Evolutionary conservation across 768 basidiomycete genomes (phyloP).

Genomic region (Russula brevipes): DNA sequence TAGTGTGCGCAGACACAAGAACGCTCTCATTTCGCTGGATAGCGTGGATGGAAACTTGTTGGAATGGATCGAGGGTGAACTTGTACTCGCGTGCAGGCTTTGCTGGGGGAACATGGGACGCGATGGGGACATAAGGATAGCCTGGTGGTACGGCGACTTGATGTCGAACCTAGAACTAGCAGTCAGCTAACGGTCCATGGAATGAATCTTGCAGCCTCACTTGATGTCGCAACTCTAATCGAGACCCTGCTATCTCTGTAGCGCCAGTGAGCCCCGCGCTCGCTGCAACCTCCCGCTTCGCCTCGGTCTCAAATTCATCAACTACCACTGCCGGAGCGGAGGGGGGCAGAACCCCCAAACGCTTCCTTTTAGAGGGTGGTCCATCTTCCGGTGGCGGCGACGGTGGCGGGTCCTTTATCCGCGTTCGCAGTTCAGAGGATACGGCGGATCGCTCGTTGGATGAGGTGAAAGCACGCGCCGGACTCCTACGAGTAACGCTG

Average conservation of each 20-base stretch:
- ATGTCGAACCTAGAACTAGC: constrained; percentile 66
- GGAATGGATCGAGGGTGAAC: constrained; percentile 96
- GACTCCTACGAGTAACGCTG: background rate
- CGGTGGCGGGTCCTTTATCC: constrained; percentile 4
- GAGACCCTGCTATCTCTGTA: constrained; percentile 56
- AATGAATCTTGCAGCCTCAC: constrained; percentile 35
- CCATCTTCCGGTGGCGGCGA: constrained; percentile 34
- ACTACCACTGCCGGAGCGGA: constrained; percentile 68
- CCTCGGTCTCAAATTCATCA: constrained; percentile 93
- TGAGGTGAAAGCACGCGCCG: constrained; percentile 28
- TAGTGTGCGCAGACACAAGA: constrained; percentile 96
- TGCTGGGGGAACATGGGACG: constrained; percentile 82
- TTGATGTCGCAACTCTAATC: constrained; percentile 78
- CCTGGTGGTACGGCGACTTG: constrained; percentile 94
- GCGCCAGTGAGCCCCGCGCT: constrained; percentile 80
- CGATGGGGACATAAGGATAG: constrained; percentile 87
- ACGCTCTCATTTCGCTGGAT: constrained; percentile 98
- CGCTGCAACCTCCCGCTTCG: constrained; percentile 84
- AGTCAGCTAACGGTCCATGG: background rate
- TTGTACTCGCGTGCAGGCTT: constrained; percentile 93
- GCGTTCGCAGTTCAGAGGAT: constrained; percentile 24
- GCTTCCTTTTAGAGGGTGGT: constrained; percentile 50
- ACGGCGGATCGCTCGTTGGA: constrained; percentile 45
- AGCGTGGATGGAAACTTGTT: constrained; percentile 87
- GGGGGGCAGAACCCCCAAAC: constrained; percentile 40